Evolutionary conservation across 2,329 filamentous ascomycete species (phyloP).

Genomic region (Eutypa lata): DNA sequence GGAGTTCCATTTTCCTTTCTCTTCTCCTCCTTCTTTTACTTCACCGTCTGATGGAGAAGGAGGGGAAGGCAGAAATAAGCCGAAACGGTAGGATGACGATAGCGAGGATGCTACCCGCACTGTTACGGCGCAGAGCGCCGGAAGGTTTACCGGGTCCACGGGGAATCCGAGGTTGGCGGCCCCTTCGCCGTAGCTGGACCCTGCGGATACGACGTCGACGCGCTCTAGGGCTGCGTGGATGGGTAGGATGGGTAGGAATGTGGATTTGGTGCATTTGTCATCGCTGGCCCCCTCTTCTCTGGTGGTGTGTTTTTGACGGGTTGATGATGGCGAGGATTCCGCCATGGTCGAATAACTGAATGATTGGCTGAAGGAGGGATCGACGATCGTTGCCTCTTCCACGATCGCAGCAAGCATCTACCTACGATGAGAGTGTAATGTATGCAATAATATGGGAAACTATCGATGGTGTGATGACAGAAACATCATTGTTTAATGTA

Average conservation of each 20-base stretch:
- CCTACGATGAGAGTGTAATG: not conserved
- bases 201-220: conserved; percentile 25
- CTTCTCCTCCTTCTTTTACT: not conserved
- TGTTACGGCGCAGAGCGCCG: conserved; percentile 36
- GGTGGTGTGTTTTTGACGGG: too few relatives aligned
- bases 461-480: too few relatives aligned
- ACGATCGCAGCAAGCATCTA: too few relatives aligned
- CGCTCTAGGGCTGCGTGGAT: conserved; percentile 23
- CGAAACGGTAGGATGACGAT: conserved; percentile 33
- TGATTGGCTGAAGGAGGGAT: too few relatives aligned
- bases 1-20: conserved; percentile 29
- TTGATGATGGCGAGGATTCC: too few relatives aligned
- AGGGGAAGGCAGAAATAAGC: conserved; percentile 32
- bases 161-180: conserved; percentile 30
- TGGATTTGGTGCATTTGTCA: conserved; percentile 11
- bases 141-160: conserved; percentile 32
- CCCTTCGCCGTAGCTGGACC: conserved; percentile 35
- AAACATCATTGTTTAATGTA: too few relatives aligned
- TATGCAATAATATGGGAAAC: too few relatives aligned
- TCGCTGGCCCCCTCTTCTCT: too few relatives aligned
- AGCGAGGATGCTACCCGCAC: conserved; percentile 30
- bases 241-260: conserved; percentile 22
- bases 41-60: not conserved
- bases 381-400: too few relatives aligned
- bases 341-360: too few relatives aligned